Conservation (phyloP, 2,329 filamentous ascomycete species). For the Colletotrichum eleusines region DNA sequence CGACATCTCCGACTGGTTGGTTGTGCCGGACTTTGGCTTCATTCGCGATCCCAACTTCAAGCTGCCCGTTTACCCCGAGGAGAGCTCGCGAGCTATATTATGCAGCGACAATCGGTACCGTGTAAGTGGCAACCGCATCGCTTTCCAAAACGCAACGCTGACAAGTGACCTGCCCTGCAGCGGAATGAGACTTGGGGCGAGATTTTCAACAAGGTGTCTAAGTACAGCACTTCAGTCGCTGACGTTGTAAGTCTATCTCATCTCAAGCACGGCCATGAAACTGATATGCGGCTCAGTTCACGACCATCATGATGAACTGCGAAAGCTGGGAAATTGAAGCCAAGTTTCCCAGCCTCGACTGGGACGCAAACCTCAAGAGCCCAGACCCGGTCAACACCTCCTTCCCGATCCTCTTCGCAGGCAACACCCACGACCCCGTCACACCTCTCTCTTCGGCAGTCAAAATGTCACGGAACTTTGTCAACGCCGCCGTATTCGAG, state of each 20-base stretch:
- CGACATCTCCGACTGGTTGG: conserved; percentile 26
- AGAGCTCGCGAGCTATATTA: conserved; percentile 43
- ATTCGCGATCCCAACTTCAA: conserved; percentile 32
- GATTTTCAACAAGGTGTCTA: conserved; percentile 48
- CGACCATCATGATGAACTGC: conserved; percentile 50
- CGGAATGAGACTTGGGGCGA: conserved; percentile 49
- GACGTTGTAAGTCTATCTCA: conserved; percentile 49
- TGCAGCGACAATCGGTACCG: conserved; percentile 51
- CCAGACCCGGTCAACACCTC: conserved; percentile 51
- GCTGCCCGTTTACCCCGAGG: conserved; percentile 28
- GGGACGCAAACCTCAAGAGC: conserved; percentile 46
- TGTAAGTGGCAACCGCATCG: conserved; percentile 12
- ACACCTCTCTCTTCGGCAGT: conserved; percentile 65
- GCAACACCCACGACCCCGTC: conserved; percentile 69
- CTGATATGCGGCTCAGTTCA: conserved; percentile 46
- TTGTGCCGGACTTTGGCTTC: conserved; percentile 33
- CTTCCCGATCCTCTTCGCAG: conserved; percentile 68
- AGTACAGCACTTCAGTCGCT: conserved; percentile 50
- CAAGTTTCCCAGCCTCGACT: conserved; percentile 48
- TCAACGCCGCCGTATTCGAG: conserved; percentile 53
- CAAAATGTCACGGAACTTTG: conserved; percentile 54
- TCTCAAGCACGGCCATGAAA: neutral
- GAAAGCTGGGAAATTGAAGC: conserved; percentile 52
- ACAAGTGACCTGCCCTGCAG: conserved; percentile 35
- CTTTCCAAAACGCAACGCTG: neutral